Evolutionary conservation across 768 basidiomycete species (phyloP), one percentile per base, ranked within the genome.

Genomic region (Suillus ampliporus): DNA sequence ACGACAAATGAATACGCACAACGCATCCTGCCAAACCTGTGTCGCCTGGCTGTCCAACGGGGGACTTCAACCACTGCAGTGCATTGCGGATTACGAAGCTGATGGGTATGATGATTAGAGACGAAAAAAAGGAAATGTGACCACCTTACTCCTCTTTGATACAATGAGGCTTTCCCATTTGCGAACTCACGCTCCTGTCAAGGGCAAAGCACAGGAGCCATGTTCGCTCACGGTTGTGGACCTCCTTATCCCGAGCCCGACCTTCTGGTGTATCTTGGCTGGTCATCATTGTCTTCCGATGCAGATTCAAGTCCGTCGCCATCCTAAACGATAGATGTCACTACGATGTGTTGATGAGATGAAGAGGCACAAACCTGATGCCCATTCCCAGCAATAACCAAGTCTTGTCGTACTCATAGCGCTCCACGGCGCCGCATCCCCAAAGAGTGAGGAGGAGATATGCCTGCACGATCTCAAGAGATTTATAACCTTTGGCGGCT

Each of bases 341-440:
- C 59, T 40, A 28, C 6, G 4, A 40, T 11, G 23, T 40, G 43
- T 21, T 19, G 15, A 13, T 5, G 13, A 44, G 38, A 57, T 14
- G 52, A 43, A 26, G 28, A 13, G 35, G 50, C 48, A 79, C 86
- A 56, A 63, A 89, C 89, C 91, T 83, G 66, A 90, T 91, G 7
- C 84, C 90, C 90, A 95, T 93, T 38, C 95, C 95, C 28, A 98
- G 78, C 17, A 92, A 78, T 66, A 94, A 73, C 94, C 95, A 99
- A 0, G 96, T 98, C 68, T 90, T 88, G 76, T 99, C 97, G 69
- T 97, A 94, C 72, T 99, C 97, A 70, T 94, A 99, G 9, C 95
- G 86, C 75, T 99, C 95, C 23, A 95, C 95, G 5, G 96, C 95
- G 23, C 95, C 95, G 67, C 94, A 90, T 7, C 95, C 94, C 90